Evolutionary conservation across 305 asterid genomes (phyloP).

Genomic region (Fraxinus sp.): DNA sequence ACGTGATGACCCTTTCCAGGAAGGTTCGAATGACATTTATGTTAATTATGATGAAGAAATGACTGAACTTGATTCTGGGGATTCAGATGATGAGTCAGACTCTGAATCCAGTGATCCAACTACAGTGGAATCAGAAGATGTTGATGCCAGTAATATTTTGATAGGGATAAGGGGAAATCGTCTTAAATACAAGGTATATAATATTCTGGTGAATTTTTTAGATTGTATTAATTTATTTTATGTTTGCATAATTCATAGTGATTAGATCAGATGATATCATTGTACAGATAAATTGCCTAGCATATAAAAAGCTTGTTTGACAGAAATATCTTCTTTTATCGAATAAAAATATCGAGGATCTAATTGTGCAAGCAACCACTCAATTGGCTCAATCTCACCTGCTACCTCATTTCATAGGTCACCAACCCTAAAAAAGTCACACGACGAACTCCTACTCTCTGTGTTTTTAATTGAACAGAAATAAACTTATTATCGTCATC

Average conservation of each 20-base stretch:
- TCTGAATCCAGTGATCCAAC: constrained; percentile 37
- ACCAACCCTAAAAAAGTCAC: background rate
- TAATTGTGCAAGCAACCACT: background rate
- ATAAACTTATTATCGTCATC: background rate
- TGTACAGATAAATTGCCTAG: background rate
- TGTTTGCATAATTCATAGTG: background rate
- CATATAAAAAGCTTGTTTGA: background rate
- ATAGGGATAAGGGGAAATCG: constrained; percentile 61
- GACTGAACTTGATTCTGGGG: constrained; percentile 65
- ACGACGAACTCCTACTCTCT: background rate
- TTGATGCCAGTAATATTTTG: constrained; percentile 50
- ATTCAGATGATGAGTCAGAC: constrained; percentile 60
- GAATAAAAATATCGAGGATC: background rate
- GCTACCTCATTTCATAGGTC: background rate
- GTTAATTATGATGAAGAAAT: constrained; percentile 56
- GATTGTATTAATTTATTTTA: constrained; percentile 2
- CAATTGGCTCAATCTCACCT: background rate
- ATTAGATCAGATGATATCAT: background rate
- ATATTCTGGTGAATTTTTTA: background rate
- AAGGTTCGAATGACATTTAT: constrained; percentile 45
- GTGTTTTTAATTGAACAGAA: background rate
- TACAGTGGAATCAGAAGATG: constrained; percentile 41
- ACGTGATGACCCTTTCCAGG: constrained; percentile 40
- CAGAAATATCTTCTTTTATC: background rate
- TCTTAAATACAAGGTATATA: constrained; percentile 66